Evolutionary conservation across 352 stramenopile genomes (phyloP).

Genomic region (Pythium aristosporum): DNA sequence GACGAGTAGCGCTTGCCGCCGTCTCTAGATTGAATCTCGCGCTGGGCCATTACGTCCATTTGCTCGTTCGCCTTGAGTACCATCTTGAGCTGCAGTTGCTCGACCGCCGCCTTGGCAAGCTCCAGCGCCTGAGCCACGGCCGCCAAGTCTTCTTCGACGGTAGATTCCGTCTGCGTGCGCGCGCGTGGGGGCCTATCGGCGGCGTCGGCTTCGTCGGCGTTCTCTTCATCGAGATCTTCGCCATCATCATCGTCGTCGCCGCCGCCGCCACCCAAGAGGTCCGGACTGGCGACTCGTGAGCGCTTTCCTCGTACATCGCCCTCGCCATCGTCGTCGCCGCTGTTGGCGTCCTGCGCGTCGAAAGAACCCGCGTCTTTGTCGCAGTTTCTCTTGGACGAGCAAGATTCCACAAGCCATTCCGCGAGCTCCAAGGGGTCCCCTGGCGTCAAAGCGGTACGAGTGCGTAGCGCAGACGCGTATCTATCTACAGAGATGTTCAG

Average conservation of each 20-base stretch:
- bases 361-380: background rate
- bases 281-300: slow-evolving; percentile 7
- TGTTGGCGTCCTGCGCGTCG: slow-evolving; percentile 1
- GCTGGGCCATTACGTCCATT: slow-evolving; percentile 38
- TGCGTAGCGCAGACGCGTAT: slow-evolving; percentile 2
- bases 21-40: slow-evolving; percentile 24
- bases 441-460: background rate
- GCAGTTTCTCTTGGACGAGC: background rate
- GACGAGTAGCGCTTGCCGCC: slow-evolving; percentile 7
- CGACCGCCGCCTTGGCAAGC: slow-evolving; percentile 50
- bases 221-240: slow-evolving; percentile 20
- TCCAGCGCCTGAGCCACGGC: slow-evolving; percentile 46
- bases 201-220: slow-evolving; percentile 11
- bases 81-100: slow-evolving; percentile 57
- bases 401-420: slow-evolving; percentile 27
- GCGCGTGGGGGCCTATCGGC: slow-evolving; percentile 22
- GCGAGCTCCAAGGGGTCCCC: slow-evolving; percentile 22
- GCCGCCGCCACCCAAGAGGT: slow-evolving; percentile 10
- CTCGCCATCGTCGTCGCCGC: background rate
- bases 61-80: slow-evolving; percentile 46
- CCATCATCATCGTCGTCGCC: slow-evolving; percentile 29
- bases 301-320: slow-evolving; percentile 9
- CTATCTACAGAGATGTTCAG: background rate
- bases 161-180: slow-evolving; percentile 14
- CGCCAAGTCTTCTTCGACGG: slow-evolving; percentile 22